Percentiles rank a stretch among this genome's conserved stretches.
These are phyloP conservation scores for Neurospora sp. DNA, from an alignment of 495 filamentous ascomycete genomes.

Conservation along the genomic window DNA sequence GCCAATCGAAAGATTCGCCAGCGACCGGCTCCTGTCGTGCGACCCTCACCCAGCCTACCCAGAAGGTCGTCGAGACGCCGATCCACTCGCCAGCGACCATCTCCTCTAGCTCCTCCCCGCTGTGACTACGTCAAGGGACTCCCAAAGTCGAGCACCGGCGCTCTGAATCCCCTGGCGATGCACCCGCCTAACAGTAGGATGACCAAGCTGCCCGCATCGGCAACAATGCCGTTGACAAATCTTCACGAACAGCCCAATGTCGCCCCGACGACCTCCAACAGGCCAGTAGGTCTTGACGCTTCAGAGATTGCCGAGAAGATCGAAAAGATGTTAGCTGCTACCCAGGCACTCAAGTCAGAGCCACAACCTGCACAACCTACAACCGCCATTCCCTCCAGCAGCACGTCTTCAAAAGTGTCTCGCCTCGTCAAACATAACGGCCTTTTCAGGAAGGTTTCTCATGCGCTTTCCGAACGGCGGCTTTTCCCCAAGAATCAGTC, in stretches of 20 bases:
- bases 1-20: background rate
- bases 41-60: background rate
- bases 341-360: background rate
- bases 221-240: conserved; percentile 5
- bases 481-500: background rate
- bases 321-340: conserved; percentile 21
- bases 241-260: background rate
- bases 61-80: background rate
- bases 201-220: conserved; percentile 2
- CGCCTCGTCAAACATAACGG: background rate
- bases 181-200: conserved; percentile 3
- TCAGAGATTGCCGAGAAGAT: conserved; percentile 15
- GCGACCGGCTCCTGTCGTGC: background rate
- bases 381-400: background rate
- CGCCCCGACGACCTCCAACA: background rate
- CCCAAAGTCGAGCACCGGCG: conserved; percentile 3
- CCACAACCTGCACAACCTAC: background rate
- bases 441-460: conserved; percentile 1
- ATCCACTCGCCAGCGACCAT: background rate
- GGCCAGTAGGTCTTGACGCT: background rate
- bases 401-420: conserved; percentile 2
- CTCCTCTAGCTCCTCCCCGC: background rate
- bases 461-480: background rate
- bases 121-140: background rate
- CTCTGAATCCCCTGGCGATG: conserved; percentile 8